These are phyloP conservation scores for Stygiomarasmius scandens DNA, from an alignment of 1,284 basidiomycete species.

Conservation along the genomic window DNA sequence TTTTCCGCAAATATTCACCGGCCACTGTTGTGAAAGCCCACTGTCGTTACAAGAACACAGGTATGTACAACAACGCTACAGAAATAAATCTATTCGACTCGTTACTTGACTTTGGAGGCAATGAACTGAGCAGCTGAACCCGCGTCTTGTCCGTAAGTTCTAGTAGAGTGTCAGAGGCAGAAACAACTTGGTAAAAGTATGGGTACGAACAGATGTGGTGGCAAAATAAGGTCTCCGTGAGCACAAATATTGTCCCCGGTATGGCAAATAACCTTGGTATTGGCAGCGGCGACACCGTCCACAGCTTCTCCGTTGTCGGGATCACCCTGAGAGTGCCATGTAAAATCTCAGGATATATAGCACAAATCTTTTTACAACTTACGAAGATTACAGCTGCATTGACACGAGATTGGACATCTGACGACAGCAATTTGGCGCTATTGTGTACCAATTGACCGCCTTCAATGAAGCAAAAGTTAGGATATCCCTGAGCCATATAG, in stretches of 20 bases:
- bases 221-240: conserved; percentile 8
- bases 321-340: conserved; percentile 15
- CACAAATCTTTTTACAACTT: not conserved
- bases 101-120: conserved; percentile 3
- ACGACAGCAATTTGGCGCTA: conserved; percentile 13
- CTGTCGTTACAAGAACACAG: too few relatives aligned
- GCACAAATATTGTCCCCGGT: conserved; percentile 14
- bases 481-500: too few relatives aligned
- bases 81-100: too few relatives aligned
- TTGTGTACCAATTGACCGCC: too few relatives aligned
- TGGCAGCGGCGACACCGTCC: conserved; percentile 1
- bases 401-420: conserved; percentile 8
- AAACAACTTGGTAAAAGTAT: not conserved
- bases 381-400: conserved; percentile 21
- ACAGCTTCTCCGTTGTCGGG: conserved; percentile 15
- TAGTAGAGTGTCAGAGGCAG: not conserved
- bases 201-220: conserved; percentile 10
- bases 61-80: too few relatives aligned
- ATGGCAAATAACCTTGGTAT: conserved; percentile 15
- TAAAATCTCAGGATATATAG: not conserved
- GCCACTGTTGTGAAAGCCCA: too few relatives aligned
- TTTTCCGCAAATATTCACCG: too few relatives aligned
- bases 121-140: conserved; percentile 15
- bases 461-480: too few relatives aligned
- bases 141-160: conserved; percentile 14